Evolutionary conservation across 1,139 yeast species (phyloP).

Genomic region (Kazachstania sp.): DNA sequence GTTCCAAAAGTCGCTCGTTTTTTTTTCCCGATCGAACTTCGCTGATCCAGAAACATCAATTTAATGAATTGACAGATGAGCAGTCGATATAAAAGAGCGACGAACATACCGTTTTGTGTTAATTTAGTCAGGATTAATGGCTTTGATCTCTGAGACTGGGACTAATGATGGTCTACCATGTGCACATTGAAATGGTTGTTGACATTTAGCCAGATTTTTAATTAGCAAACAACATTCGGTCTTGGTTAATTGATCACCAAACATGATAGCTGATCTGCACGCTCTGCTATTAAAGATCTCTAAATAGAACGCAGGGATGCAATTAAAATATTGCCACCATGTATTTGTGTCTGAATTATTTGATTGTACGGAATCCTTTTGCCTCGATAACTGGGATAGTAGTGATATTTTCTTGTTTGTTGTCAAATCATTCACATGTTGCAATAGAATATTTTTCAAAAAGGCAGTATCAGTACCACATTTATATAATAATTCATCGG

Average conservation of each 20-base stretch:
- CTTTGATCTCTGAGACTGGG: constrained; percentile 37
- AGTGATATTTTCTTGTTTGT: constrained; percentile 18
- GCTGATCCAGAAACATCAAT: too few relatives aligned
- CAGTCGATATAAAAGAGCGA: too few relatives aligned
- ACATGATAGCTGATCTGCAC: constrained; percentile 64
- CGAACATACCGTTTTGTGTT: too few relatives aligned
- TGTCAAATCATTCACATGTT: constrained; percentile 39
- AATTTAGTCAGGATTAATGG: too few relatives aligned
- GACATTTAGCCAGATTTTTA: constrained; percentile 38
- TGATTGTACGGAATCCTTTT: not conserved
- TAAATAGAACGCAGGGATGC: constrained; percentile 42
- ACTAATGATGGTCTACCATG: constrained; percentile 79
- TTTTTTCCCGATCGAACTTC: too few relatives aligned
- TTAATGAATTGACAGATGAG: too few relatives aligned
- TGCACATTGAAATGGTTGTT: constrained; percentile 70
- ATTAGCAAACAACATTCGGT: constrained; percentile 42
- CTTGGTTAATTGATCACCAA: constrained; percentile 47
- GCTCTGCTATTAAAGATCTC: constrained; percentile 55
- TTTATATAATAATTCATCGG: constrained; percentile 34
- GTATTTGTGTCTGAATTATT: constrained; percentile 1
- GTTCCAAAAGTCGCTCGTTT: too few relatives aligned
- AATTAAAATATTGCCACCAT: constrained; percentile 33
- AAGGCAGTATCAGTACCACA: constrained; percentile 25
- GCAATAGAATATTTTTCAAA: constrained; percentile 34
- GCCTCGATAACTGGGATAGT: not conserved